These are phyloP conservation scores for Trebouxiophyceae sp. DNA, from an alignment of 163 green algal species.

Conservation along the genomic window DNA sequence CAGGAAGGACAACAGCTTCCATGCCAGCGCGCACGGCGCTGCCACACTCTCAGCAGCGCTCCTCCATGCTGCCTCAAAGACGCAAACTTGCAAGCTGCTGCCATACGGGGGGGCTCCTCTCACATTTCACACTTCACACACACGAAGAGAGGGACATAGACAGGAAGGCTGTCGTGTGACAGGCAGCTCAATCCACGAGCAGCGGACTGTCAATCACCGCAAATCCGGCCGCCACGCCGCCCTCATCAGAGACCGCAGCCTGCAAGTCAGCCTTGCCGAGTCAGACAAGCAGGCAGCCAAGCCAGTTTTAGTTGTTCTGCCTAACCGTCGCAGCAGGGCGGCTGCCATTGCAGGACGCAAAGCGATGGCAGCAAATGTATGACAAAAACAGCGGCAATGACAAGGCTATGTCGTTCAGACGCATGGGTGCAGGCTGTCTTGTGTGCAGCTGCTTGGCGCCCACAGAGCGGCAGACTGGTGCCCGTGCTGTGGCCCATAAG, in stretches of 20 bases:
- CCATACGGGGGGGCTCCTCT: too few species aligned
- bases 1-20: too few species aligned
- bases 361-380: neutral
- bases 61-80: too few species aligned
- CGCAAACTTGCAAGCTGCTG: too few species aligned
- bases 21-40: too few species aligned
- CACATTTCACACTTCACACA: too few species aligned
- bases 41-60: too few species aligned
- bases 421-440: neutral
- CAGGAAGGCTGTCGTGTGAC: too few species aligned
- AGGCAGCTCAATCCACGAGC: constrained; percentile 29
- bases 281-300: neutral
- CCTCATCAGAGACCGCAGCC: constrained; percentile 76
- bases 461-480: neutral
- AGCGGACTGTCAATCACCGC: constrained; percentile 86
- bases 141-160: too few species aligned
- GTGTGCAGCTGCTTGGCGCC: too few species aligned
- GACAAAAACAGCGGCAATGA: neutral
- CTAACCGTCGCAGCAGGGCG: neutral
- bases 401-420: neutral
- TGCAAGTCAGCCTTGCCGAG: too few species aligned
- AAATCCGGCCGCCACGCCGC: constrained; percentile 91
- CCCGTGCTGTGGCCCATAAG: neutral
- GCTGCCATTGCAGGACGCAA: neutral
- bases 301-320: neutral